A percentile compares a stretch with the other conserved stretches of the same genome.
Conservation (phyloP, 768 basidiomycete species). For the Boletus insuetus region DNA sequence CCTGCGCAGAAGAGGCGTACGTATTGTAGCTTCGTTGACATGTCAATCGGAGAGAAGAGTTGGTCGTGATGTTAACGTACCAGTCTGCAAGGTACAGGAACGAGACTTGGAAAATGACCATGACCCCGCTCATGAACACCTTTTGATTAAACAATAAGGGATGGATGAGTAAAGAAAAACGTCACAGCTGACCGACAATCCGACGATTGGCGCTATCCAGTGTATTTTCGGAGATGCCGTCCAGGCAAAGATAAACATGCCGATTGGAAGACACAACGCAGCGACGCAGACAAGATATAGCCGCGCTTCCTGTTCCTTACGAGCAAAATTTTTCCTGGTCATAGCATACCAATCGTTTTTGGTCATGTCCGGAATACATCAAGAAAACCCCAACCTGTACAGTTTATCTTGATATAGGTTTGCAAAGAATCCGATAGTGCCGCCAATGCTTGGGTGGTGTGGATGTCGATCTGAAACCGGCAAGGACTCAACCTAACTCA, state of each 20-base stretch:
- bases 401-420: conserved; percentile 49
- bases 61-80: conserved; percentile 24
- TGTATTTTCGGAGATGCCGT: conserved; percentile 52
- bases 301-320: conserved; percentile 53
- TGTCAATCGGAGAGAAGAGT: background rate
- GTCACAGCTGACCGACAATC: conserved; percentile 18
- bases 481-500: conserved; percentile 26
- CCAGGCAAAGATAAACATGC: conserved; percentile 73
- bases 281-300: conserved; percentile 54
- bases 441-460: conserved; percentile 45
- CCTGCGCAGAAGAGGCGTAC: conserved; percentile 55
- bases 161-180: background rate
- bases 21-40: conserved; percentile 33
- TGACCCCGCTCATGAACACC: conserved; percentile 39
- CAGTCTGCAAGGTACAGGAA: conserved; percentile 53
- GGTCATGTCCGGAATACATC: conserved; percentile 9
- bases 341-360: conserved; percentile 15
- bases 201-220: conserved; percentile 49
- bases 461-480: background rate
- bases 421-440: conserved; percentile 41
- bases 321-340: conserved; percentile 17
- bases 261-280: conserved; percentile 49
- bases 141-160: conserved; percentile 14
- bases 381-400: conserved; percentile 36
- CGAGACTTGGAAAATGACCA: conserved; percentile 43